A percentile compares a stretch with the other conserved stretches of the same genome.
phyloP scores from a whole-genome alignment of 2,329 filamentous ascomycete genomes.

The Aspergillus arachidicola region DNA sequence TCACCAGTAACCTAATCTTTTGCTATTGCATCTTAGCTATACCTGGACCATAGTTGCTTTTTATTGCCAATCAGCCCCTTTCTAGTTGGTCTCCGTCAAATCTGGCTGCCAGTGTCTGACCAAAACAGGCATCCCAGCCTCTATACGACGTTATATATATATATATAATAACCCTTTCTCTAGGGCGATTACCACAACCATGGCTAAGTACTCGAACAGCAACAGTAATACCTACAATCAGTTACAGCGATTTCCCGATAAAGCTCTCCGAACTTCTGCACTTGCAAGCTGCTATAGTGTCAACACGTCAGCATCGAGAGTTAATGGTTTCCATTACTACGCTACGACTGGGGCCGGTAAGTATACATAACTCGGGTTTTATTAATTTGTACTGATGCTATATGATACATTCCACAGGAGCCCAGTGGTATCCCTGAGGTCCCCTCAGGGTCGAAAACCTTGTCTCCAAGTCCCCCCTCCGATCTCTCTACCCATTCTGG shows the following conservation, averaged over 20 bases:
- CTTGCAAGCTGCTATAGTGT: slow-evolving; percentile 91
- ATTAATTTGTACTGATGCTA: slow-evolving; percentile 8
- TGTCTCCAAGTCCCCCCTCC: slow-evolving; percentile 87
- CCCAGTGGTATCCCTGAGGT: slow-evolving; percentile 96
- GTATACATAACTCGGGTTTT: slow-evolving; percentile 27
- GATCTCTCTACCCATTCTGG: slow-evolving; percentile 70
- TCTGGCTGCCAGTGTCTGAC: not conserved
- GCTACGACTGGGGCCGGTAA: slow-evolving; percentile 83
- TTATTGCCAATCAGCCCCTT: not conserved
- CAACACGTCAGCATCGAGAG: slow-evolving; percentile 66
- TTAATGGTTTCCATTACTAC: slow-evolving; percentile 92
- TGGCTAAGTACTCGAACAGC: slow-evolving; percentile 64
- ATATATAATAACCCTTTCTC: slow-evolving; percentile 8
- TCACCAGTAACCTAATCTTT: not conserved
- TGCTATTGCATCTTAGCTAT: not conserved
- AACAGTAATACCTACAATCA: slow-evolving; percentile 67
- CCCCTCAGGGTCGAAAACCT: slow-evolving; percentile 81
- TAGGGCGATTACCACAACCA: slow-evolving; percentile 21
- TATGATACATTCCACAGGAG: slow-evolving; percentile 54
- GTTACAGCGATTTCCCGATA: slow-evolving; percentile 61
- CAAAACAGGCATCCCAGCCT: not conserved
- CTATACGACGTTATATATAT: not conserved
- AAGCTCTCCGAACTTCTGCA: slow-evolving; percentile 64
- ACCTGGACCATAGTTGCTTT: not conserved
- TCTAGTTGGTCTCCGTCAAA: not conserved